Conservation (phyloP, 2,329 filamentous ascomycete species). For the Phaeosphaeria sp. region DNA sequence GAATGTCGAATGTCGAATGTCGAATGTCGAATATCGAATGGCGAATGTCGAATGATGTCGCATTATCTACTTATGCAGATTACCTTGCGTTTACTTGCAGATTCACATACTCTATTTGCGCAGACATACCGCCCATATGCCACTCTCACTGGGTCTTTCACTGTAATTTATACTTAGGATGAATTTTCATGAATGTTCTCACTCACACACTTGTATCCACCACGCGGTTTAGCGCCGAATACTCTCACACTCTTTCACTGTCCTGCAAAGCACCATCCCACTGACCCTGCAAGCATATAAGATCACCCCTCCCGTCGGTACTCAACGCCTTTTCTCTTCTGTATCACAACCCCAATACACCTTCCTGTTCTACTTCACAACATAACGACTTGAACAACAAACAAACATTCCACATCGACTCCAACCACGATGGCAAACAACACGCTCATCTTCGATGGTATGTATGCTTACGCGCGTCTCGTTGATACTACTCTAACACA, state of each 20-base stretch:
- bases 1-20: no score
- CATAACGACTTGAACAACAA: not conserved
- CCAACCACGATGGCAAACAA: slow-evolving; percentile 19
- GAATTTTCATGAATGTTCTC: not conserved
- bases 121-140: no score
- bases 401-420: not conserved
- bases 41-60: no score
- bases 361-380: slow-evolving; percentile 1
- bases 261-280: not conserved
- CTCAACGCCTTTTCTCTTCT: not conserved
- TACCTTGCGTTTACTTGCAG: no score
- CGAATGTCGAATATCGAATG: no score
- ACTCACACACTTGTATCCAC: not conserved
- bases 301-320: not conserved
- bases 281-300: not conserved
- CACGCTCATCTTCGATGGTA: slow-evolving; percentile 22
- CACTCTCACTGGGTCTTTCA: not conserved
- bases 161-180: not conserved
- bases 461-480: not conserved
- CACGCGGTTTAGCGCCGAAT: not conserved
- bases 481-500: slow-evolving; percentile 4
- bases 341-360: not conserved
- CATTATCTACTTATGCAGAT: no score
- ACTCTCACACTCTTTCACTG: slow-evolving; percentile 7
- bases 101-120: no score